Evolutionary conservation across 768 basidiomycete species (phyloP), one percentile per base, ranked within the genome.

Genomic region (Multifurca ochricompacta): DNA sequence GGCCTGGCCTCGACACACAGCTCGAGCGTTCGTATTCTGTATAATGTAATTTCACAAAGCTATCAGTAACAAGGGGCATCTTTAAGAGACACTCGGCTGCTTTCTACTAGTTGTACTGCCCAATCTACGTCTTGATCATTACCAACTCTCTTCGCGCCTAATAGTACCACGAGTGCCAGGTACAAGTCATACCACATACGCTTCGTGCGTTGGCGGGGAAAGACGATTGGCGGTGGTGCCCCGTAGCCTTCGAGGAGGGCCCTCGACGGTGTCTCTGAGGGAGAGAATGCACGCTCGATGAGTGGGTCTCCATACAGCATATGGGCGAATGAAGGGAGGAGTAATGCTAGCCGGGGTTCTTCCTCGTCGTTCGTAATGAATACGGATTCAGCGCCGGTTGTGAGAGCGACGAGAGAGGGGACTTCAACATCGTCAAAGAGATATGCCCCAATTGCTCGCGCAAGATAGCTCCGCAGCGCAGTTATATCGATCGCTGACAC

Each of bases 261-360:
- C 27, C 59, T 58, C 16, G 48, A 59, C 39, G 54, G 54, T 8
- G 39, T 49, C 27, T 59, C 43, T 16, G 50, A 52, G n/a, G 44
- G 55, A 43, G 79, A 62, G 71, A 88, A 84, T 61, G 82, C 74
- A 4, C 75, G 71, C 65, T 89, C 87, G 34, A 87, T 72, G 35
- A 89, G 68, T 9, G 87, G 87, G 64, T 90, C 87, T 27, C 85
- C 87, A 80, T 84, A 90, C 21, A 88, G 59, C 11, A 83, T 81
- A 59, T 77, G 79, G 1, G 74, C 62, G 14, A 74, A 39, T 18
- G 45, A 48, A 50, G 66, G 66, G 61, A 64, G 66, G 58, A 61
- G 69, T 34, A 64, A 51, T 41, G 80, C 71, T 54, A 83, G 73
- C 34, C n/a, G 74, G 71, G 31, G 67, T 69, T 58, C 67, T 8